Evolutionary conservation across 2,329 filamentous ascomycete species (phyloP), one percentile per base, ranked within the genome.

Genomic region (Pseudomassariella vexata): DNA sequence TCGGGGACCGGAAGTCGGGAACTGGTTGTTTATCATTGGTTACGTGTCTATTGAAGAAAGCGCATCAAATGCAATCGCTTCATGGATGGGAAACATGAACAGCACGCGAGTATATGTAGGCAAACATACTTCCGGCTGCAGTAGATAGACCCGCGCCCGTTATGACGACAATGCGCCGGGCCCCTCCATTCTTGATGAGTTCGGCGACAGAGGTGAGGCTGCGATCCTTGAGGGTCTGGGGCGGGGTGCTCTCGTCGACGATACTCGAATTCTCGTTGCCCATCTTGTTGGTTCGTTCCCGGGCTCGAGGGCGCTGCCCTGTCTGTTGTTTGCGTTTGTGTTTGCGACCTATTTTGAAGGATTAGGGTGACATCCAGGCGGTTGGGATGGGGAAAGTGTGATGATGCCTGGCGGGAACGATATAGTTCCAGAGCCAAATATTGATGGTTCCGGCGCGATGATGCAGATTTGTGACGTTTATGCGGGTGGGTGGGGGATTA

Each of bases 1-100:
- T 83, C 40, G 90, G 89, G 2, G 88, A 94, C 42, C 92, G 76
- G 57, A 96, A 98, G 61, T 98, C 92, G 40, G 92, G 92, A 41
- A 98, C 90, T 61, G 66, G 62, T n/a, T n/a, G n/a, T n/a, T n/a
- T n/a, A n/a, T 2, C 9, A 17, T 9, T 20, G 23, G 11, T n/a
- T 11, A 24, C 23, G 24, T 28, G 17, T 26, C 15, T 24, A 15
- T 19, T 5, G 10, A 19, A 28, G 18, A 30, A 12, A 28, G 32
- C 35, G 15, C 18, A 24, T 19, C 4, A 14, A 24, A 19, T 14
- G n/a, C 20, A 15, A 4, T 21, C 19, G 21, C 21, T n/a, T 8
- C 21, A 8, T 23, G 26, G 7, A 20, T 32, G n/a, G 7, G 30
- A 6, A 15, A 29, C 4, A 23, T 9, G 8, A 12, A 6, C 19